phyloP scores from a whole-genome alignment of 306 rosid species.

The Dryas alaskensis region DNA sequence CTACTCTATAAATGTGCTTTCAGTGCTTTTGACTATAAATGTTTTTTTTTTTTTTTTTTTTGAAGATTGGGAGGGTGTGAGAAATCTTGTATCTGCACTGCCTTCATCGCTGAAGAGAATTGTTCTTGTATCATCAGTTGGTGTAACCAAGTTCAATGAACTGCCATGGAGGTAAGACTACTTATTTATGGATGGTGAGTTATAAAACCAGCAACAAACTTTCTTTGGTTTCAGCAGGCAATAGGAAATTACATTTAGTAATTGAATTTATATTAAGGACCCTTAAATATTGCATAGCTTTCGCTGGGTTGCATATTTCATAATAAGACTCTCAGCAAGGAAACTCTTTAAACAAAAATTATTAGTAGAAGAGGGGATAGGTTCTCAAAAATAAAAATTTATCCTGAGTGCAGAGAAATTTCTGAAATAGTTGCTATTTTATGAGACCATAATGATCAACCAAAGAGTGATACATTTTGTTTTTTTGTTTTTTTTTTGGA shows the following conservation, averaged over 20 bases:
- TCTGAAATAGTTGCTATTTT: background rate
- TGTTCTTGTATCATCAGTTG: conserved; percentile 91
- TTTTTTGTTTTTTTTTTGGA: background rate
- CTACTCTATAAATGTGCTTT: conserved; percentile 1
- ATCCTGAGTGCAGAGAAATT: background rate
- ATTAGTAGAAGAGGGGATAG: background rate
- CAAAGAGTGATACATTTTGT: background rate
- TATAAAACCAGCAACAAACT: background rate
- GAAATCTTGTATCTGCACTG: conserved; percentile 71
- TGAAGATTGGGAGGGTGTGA: conserved; percentile 97
- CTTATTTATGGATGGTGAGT: conserved; percentile 23
- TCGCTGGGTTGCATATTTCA: background rate
- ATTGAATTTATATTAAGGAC: background rate
- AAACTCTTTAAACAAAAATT: background rate
- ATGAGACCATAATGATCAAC: conserved; percentile 1
- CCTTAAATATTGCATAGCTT: background rate
- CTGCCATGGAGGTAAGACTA: conserved; percentile 89
- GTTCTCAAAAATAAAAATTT: background rate
- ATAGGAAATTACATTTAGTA: background rate
- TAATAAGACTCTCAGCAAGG: background rate
- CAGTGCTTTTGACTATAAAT: conserved; percentile 9
- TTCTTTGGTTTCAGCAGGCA: background rate
- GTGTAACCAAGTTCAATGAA: conserved; percentile 91
- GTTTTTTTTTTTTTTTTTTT: conserved; percentile 16
- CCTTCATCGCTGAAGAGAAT: conserved; percentile 76